These are phyloP conservation scores for Didymella arachidicola DNA, from an alignment of 2,329 filamentous ascomycete genomes.

Conservation along the genomic window DNA sequence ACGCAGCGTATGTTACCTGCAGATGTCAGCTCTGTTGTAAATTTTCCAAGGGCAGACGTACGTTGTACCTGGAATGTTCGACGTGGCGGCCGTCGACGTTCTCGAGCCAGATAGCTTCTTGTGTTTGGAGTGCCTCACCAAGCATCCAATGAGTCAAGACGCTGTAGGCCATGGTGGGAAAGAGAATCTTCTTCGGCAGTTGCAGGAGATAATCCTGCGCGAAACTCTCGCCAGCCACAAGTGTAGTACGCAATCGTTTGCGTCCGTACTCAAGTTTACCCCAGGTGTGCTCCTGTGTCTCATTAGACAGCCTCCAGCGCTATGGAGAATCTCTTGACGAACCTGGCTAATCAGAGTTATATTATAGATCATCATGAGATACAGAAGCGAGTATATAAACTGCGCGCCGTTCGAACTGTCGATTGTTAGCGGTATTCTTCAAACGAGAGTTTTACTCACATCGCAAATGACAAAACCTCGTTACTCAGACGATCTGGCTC, in stretches of 20 bases:
- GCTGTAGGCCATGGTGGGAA: constrained; percentile 42
- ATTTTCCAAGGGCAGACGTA: not conserved
- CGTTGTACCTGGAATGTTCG: constrained; percentile 7
- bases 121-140: constrained; percentile 41
- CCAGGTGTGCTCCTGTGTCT: constrained; percentile 38
- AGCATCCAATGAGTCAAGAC: constrained; percentile 45
- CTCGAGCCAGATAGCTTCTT: constrained; percentile 39
- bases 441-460: constrained; percentile 20
- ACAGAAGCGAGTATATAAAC: constrained; percentile 43
- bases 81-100: constrained; percentile 11
- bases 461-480: constrained; percentile 37
- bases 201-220: constrained; percentile 42
- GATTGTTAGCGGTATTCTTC: constrained; percentile 6
- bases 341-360: constrained; percentile 37
- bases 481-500: constrained; percentile 28
- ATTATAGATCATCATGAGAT: constrained; percentile 45
- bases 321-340: not conserved
- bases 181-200: constrained; percentile 41
- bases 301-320: not conserved
- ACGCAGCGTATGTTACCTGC: constrained; percentile 26
- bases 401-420: constrained; percentile 40
- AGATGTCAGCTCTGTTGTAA: constrained; percentile 22
- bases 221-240: constrained; percentile 39
- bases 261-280: constrained; percentile 37
- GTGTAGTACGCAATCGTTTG: constrained; percentile 37